Evolutionary conservation across 345 rosid genomes (phyloP).

Genomic region (Stellera chamaejasme): DNA sequence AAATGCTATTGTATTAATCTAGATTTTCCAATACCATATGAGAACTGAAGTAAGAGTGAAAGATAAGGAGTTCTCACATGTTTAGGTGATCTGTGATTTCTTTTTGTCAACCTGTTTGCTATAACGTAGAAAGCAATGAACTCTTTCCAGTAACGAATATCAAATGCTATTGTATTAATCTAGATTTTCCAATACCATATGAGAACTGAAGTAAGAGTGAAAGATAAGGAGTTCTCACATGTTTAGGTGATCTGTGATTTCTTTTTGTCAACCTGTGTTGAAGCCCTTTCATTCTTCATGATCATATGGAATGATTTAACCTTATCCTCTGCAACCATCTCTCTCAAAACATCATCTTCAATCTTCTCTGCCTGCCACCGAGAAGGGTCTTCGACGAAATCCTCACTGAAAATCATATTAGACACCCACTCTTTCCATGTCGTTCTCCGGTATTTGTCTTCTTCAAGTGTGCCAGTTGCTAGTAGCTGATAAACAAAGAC

Average conservation of each 20-base stretch:
- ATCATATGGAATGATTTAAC: conserved; percentile 92
- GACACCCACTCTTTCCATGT: conserved; percentile 99
- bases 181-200: no score
- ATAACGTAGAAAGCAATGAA: no score
- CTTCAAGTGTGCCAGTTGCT: conserved; percentile 73
- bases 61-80: no score
- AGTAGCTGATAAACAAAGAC: conserved; percentile 90
- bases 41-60: no score
- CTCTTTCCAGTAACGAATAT: no score
- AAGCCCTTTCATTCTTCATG: conserved; percentile 94
- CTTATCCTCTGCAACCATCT: conserved; percentile 74
- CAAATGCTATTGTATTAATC: no score
- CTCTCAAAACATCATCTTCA: conserved; percentile 80
- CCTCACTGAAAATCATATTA: conserved; percentile 92
- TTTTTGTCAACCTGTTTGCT: conserved; percentile 30
- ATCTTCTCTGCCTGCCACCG: conserved; percentile 87
- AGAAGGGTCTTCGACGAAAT: conserved; percentile 82
- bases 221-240: no score
- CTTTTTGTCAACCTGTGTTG: conserved; percentile 42
- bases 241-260: neutral
- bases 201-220: no score
- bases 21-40: no score
- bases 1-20: no score
- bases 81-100: neutral
- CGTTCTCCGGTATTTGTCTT: conserved; percentile 81